Conservation (phyloP, 2,329 filamentous ascomycete species). For the Colletotrichum sansevieriae region DNA sequence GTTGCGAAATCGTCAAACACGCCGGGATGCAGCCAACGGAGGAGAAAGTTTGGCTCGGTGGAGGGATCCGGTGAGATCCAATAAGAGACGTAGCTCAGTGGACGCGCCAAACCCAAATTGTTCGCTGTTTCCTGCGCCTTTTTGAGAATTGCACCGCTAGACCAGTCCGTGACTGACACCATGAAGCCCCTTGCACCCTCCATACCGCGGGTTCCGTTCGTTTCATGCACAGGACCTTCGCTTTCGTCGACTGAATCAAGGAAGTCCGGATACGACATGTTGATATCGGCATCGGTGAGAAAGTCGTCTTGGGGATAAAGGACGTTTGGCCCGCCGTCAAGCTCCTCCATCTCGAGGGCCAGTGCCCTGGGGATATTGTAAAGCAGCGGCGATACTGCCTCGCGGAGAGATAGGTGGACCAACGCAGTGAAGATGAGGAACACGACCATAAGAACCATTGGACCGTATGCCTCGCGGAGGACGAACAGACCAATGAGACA, state of each 20-base stretch:
- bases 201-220: slow-evolving; percentile 49
- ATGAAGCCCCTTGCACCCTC: slow-evolving; percentile 55
- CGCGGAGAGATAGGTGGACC: slow-evolving; percentile 80
- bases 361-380: slow-evolving; percentile 84
- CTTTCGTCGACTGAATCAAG: slow-evolving; percentile 45
- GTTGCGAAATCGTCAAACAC: slow-evolving; percentile 76
- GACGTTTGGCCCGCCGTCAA: slow-evolving; percentile 36
- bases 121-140: slow-evolving; percentile 48
- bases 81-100: slow-evolving; percentile 47
- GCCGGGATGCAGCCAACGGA: slow-evolving; percentile 83
- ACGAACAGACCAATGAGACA: slow-evolving; percentile 89
- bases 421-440: slow-evolving; percentile 82
- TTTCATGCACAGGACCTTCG: slow-evolving; percentile 42
- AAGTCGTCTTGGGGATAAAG: slow-evolving; percentile 30
- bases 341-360: slow-evolving; percentile 64
- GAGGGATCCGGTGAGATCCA: slow-evolving; percentile 47
- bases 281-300: slow-evolving; percentile 31
- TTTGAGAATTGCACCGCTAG: slow-evolving; percentile 54
- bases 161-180: slow-evolving; percentile 49
- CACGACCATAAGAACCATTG: slow-evolving; percentile 80
- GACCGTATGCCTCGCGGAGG: slow-evolving; percentile 74
- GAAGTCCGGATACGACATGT: slow-evolving; percentile 28
- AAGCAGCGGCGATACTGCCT: slow-evolving; percentile 81
- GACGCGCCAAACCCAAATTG: slow-evolving; percentile 46
- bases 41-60: slow-evolving; percentile 62